Percentiles rank a stretch among this genome's conserved stretches.
phyloP scores from a whole-genome alignment of 2,329 filamentous ascomycete species.

The Phoma sp. region DNA sequence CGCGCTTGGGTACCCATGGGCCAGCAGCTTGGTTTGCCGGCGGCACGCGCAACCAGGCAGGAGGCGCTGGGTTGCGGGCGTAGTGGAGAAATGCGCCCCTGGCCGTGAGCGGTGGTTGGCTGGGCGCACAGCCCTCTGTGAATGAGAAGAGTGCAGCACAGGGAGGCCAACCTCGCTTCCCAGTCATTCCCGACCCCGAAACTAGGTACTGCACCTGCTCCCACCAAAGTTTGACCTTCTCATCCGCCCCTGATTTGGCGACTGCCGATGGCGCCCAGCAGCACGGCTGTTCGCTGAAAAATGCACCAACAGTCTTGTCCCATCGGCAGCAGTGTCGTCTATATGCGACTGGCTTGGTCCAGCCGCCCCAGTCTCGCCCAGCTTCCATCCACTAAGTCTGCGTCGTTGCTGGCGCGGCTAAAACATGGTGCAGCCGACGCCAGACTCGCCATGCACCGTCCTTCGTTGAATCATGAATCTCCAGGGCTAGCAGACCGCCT shows the following conservation, averaged over 20 bases:
- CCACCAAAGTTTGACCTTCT: slow-evolving; percentile 38
- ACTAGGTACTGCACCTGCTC: slow-evolving; percentile 33
- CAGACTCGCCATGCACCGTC: slow-evolving; percentile 33
- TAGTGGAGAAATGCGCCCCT: slow-evolving; percentile 17
- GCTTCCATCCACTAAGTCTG: slow-evolving; percentile 30
- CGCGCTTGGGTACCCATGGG: slow-evolving; percentile 41
- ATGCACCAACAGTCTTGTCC: slow-evolving; percentile 24
- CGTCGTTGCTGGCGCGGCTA: slow-evolving; percentile 40
- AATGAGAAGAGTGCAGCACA: slow-evolving; percentile 27
- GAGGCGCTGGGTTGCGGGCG: slow-evolving; percentile 35
- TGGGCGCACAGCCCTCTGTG: slow-evolving; percentile 6
- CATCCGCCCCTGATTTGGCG: slow-evolving; percentile 31
- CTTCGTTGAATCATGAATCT: slow-evolving; percentile 35
- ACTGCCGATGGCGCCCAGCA: slow-evolving; percentile 23
- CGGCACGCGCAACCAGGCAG: slow-evolving; percentile 37
- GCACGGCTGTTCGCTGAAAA: slow-evolving; percentile 27
- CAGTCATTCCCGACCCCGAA: slow-evolving; percentile 34
- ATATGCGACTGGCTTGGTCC: slow-evolving; percentile 25
- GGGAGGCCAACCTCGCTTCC: slow-evolving; percentile 25
- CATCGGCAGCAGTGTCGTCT: slow-evolving; percentile 24
- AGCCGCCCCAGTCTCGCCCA: slow-evolving; percentile 27
- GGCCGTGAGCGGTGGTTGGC: slow-evolving; percentile 21
- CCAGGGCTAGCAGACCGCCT: slow-evolving; percentile 45
- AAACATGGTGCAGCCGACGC: slow-evolving; percentile 37
- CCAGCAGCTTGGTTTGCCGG: slow-evolving; percentile 43